A percentile compares a stretch with the other conserved stretches of the same genome.
phyloP scores from a whole-genome alignment of 768 basidiomycete genomes.

The Tephrocybe sp. region DNA sequence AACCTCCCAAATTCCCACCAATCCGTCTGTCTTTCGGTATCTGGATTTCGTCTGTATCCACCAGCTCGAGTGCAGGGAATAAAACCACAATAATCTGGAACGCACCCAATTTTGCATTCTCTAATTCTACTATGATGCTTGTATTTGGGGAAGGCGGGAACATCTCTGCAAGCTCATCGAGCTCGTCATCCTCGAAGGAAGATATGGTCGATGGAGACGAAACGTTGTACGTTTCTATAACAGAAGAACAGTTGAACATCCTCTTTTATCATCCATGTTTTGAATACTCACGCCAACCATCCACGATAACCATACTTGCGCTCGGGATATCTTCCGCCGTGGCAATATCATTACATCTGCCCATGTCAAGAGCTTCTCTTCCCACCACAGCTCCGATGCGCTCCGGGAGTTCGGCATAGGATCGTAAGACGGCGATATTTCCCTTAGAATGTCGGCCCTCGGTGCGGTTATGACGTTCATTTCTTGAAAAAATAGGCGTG shows the following conservation, averaged over 20 bases:
- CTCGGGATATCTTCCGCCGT: constrained; percentile 22
- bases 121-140: constrained; percentile 35
- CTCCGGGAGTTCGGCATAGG: constrained; percentile 40
- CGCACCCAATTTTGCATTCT: constrained; percentile 50
- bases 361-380: constrained; percentile 20
- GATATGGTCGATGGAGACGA: constrained; percentile 42
- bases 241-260: not conserved
- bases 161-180: constrained; percentile 50
- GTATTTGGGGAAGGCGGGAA: constrained; percentile 45
- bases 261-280: too few relatives aligned
- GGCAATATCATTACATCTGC: constrained; percentile 22
- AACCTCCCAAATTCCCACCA: constrained; percentile 30
- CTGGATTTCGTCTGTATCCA: constrained; percentile 41
- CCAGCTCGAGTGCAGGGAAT: not conserved
- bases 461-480: not conserved
- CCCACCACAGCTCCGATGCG: constrained; percentile 6
- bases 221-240: constrained; percentile 33
- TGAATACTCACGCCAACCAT: constrained; percentile 59
- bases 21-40: constrained; percentile 52
- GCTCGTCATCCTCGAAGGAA: constrained; percentile 40
- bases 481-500: constrained; percentile 31
- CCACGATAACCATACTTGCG: constrained; percentile 54
- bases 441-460: not conserved
- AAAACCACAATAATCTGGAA: not conserved
- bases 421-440: constrained; percentile 9